Base-by-base conservation (phyloP, 2,329 filamentous ascomycete genomes). In the Ampelomyces quisqualis region DNA sequence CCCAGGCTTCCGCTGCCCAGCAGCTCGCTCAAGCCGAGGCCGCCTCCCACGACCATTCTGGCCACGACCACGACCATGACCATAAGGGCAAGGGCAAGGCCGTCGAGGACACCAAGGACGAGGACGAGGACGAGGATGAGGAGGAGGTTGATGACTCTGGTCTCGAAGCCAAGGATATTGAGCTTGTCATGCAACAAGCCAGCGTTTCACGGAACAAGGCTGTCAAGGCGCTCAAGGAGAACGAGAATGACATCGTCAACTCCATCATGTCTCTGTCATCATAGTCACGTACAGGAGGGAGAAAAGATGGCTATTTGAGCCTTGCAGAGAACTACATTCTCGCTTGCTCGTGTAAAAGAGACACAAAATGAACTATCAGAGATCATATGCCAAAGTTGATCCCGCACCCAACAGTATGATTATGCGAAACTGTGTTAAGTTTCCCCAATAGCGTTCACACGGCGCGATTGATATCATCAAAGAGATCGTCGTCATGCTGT, bases 241-340 rank as follows among this genome's bases (percentile, higher is more conserved):
- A 98, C 71, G 91, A 97, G 77, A 96, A 97, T 68, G 93, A 98
- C 71, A 98, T 98, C 77, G 93, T 98, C 79, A 98, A 98, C 81
- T 96, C 93, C 64, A 98, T 98, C 78, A 98, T 98, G 93, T 90
- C 91, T 60, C 77, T 98, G 52, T 77, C 74, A 66, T 77, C 77
- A 76, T 78, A 67, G 57, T 49, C 43, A 42, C 31, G 9, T 28
- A n/a, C 11, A 32, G 41, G 47, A 27, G 43, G 33, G 40, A 47
- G 40, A 49, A 49, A 49, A 31, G 40, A 51, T 43, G 51, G 20
- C 28, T 38, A 14, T 23, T 34, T 40, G 45, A 47, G 47, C 44
- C 35, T 41, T 37, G 43, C 38, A 31, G 35, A 47, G 46, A 47
- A 41, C 36, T 41, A 47, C 37, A 40, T 36, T 38, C 21, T 37